Evolutionary conservation across 2,329 filamentous ascomycete genomes (phyloP).

Genomic region (Pseudocercospora fuligena): DNA sequence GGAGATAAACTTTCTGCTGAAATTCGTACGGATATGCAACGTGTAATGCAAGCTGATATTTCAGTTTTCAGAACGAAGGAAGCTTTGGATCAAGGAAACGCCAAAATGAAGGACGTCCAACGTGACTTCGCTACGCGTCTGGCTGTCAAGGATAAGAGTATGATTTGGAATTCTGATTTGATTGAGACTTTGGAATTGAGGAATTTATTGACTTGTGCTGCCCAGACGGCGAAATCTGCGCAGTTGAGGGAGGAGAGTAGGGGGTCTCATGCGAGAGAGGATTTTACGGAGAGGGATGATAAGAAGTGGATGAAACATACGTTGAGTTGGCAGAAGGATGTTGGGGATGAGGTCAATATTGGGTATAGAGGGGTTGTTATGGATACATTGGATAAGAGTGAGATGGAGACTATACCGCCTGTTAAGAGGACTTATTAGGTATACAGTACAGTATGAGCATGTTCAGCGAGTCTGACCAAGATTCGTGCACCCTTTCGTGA

Average conservation of each 20-base stretch:
- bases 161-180: constrained; percentile 58
- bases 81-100: constrained; percentile 43
- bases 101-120: constrained; percentile 43
- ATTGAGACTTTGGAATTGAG: constrained; percentile 54
- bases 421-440: constrained; percentile 38
- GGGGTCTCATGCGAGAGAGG: constrained; percentile 55
- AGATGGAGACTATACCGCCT: constrained; percentile 44
- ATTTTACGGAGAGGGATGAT: constrained; percentile 51
- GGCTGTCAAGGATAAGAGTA: constrained; percentile 47
- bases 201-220: constrained; percentile 54
- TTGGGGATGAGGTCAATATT: constrained; percentile 47
- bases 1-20: constrained; percentile 46
- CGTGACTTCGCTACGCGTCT: constrained; percentile 44
- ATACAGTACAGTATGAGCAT: neutral
- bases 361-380: constrained; percentile 50
- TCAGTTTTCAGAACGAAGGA: constrained; percentile 53
- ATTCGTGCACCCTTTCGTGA: no score
- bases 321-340: constrained; percentile 50
- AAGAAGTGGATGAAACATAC: constrained; percentile 54
- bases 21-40: constrained; percentile 51
- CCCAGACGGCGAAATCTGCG: constrained; percentile 53
- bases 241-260: constrained; percentile 51
- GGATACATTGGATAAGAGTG: constrained; percentile 51
- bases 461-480: no score
- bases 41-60: constrained; percentile 53